phyloP scores from a whole-genome alignment of 169 alveolate species.

The Cryptosporidium bovis region DNA sequence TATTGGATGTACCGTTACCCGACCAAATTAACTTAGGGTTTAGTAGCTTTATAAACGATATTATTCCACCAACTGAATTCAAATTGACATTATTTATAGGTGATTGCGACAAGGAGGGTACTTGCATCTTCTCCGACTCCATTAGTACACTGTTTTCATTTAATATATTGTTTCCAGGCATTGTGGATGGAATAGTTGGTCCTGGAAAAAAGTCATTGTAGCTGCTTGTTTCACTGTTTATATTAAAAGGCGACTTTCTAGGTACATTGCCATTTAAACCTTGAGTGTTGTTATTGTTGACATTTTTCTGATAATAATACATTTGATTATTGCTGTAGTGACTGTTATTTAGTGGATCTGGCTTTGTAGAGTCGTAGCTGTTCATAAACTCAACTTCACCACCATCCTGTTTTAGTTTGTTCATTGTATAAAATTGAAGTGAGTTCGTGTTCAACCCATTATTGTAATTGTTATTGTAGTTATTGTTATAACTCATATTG shows the following conservation, averaged over 20 bases:
- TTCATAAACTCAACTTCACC: not conserved
- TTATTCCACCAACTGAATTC: not conserved
- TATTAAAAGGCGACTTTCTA: slow-evolving; percentile 42
- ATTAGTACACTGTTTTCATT: not conserved
- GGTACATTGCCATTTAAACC: slow-evolving; percentile 2
- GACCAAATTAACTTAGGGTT: slow-evolving; percentile 23
- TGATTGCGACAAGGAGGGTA: too few species aligned
- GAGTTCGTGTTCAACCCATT: not conserved
- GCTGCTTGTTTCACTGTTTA: not conserved
- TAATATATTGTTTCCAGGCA: not conserved
- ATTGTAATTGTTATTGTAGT: too few species aligned
- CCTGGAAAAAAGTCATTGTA: slow-evolving; percentile 6
- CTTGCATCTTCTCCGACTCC: not conserved
- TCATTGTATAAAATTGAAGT: slow-evolving; percentile 62
- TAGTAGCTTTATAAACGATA: not conserved
- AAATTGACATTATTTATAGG: not conserved
- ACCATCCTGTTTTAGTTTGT: slow-evolving; percentile 22
- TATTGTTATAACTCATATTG: too few species aligned
- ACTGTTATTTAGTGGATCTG: not conserved
- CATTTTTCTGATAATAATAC: not conserved
- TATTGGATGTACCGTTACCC: not conserved
- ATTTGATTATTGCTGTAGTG: slow-evolving; percentile 1
- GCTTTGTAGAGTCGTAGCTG: not conserved
- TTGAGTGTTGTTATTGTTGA: not conserved
- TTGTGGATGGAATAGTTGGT: slow-evolving; percentile 14